Conservation (phyloP, 768 basidiomycete species). For the Amanita polypyramis region DNA sequence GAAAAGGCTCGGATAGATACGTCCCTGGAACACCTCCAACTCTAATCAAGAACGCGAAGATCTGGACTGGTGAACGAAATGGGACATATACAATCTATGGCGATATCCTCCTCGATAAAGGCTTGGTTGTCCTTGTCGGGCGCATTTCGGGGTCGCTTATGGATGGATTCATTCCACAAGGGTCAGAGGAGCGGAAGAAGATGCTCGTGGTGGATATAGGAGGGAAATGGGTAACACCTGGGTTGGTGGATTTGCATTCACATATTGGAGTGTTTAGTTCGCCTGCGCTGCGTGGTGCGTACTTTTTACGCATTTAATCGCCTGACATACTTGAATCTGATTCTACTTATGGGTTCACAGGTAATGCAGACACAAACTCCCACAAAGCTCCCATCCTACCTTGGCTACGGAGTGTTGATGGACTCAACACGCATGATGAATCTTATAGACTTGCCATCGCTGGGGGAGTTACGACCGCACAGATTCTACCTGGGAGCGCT, state of each 20-base stretch:
- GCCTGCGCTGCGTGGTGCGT: slow-evolving; percentile 22
- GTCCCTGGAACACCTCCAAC: slow-evolving; percentile 41
- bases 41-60: slow-evolving; percentile 56
- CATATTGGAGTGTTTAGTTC: slow-evolving; percentile 26
- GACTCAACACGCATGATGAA: slow-evolving; percentile 59
- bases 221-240: slow-evolving; percentile 50
- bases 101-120: slow-evolving; percentile 52
- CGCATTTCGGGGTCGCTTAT: slow-evolving; percentile 16
- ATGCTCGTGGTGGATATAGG: slow-evolving; percentile 39
- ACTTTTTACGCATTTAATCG: not conserved
- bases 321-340: not conserved
- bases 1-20: slow-evolving; percentile 40
- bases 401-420: slow-evolving; percentile 57
- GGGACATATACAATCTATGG: slow-evolving; percentile 50
- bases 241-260: slow-evolving; percentile 38
- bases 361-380: slow-evolving; percentile 38
- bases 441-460: slow-evolving; percentile 41
- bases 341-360: slow-evolving; percentile 19
- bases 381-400: slow-evolving; percentile 34
- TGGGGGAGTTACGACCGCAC: slow-evolving; percentile 59
- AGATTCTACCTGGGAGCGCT: slow-evolving; percentile 55
- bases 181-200: slow-evolving; percentile 2
- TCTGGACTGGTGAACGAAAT: slow-evolving; percentile 64
- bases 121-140: slow-evolving; percentile 51
- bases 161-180: not conserved